Evolutionary conservation across 2,329 filamentous ascomycete genomes (phyloP).

Genomic region (Sporothrix schenckii): DNA sequence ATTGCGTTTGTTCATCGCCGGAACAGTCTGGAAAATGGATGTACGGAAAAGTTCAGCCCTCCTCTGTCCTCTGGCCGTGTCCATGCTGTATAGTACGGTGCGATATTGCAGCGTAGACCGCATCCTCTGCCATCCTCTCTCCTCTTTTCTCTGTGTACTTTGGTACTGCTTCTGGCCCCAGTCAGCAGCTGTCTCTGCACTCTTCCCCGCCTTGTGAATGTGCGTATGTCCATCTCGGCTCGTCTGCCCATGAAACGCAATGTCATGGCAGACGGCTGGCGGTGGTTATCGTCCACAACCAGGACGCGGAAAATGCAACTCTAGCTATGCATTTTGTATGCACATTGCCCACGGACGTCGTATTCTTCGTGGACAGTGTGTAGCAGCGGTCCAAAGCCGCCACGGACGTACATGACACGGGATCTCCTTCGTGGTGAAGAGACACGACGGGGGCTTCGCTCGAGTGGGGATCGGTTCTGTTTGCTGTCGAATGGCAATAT

Average conservation of each 20-base stretch:
- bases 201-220: neutral
- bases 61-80: neutral
- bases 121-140: neutral
- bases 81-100: neutral
- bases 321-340: neutral
- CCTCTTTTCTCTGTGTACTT: neutral
- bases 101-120: neutral
- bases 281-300: neutral
- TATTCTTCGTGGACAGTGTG: neutral
- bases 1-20: neutral
- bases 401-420: neutral
- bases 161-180: constrained; percentile 1
- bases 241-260: constrained; percentile 3
- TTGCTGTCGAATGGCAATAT: neutral
- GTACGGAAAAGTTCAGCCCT: neutral
- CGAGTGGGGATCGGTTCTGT: neutral
- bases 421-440: neutral
- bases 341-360: neutral
- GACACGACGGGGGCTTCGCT: neutral
- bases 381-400: neutral
- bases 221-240: neutral
- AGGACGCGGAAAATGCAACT: neutral
- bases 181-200: neutral
- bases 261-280: neutral
- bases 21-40: neutral